Evolutionary conservation across 2,329 filamentous ascomycete genomes (phyloP).

Genomic region (Stemphylium vesicarium): DNA sequence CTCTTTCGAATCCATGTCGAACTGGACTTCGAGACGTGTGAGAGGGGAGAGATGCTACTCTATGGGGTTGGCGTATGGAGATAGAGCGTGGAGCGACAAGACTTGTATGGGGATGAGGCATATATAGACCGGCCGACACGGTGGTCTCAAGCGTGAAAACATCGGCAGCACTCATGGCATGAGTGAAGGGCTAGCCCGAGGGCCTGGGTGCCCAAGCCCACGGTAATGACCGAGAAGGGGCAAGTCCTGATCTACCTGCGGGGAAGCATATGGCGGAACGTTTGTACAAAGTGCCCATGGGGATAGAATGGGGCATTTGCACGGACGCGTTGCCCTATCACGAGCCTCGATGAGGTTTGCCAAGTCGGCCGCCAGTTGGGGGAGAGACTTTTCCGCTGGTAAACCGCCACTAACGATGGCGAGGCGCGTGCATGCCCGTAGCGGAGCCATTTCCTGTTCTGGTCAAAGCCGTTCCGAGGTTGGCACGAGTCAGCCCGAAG

Average conservation of each 20-base stretch:
- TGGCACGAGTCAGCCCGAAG: constrained; percentile 5
- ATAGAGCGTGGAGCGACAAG: background rate
- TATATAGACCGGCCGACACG: constrained; percentile 13
- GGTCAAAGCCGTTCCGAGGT: background rate
- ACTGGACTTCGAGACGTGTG: constrained; percentile 1
- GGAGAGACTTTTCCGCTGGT: constrained; percentile 25
- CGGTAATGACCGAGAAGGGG: constrained; percentile 19
- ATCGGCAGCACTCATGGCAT: constrained; percentile 7
- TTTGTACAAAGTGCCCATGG: constrained; percentile 21
- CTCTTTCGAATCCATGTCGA: constrained; percentile 17
- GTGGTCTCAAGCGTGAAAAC: background rate
- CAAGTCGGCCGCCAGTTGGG: constrained; percentile 2
- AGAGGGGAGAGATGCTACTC: background rate
- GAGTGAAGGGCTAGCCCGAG: constrained; percentile 19
- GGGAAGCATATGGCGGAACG: constrained; percentile 22
- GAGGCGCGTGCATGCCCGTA: background rate
- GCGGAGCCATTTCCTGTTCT: constrained; percentile 8
- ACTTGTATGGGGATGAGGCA: constrained; percentile 7
- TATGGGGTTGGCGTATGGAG: background rate
- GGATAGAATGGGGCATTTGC: constrained; percentile 20
- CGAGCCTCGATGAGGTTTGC: background rate
- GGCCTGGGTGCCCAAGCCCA: constrained; percentile 12
- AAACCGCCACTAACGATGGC: constrained; percentile 23
- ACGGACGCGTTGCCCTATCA: constrained; percentile 18
- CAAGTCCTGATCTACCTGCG: constrained; percentile 23